Percentiles rank a stretch among this genome's conserved stretches.
phyloP scores from a whole-genome alignment of 129 eudicot genomes.

The Flaveria robusta region DNA sequence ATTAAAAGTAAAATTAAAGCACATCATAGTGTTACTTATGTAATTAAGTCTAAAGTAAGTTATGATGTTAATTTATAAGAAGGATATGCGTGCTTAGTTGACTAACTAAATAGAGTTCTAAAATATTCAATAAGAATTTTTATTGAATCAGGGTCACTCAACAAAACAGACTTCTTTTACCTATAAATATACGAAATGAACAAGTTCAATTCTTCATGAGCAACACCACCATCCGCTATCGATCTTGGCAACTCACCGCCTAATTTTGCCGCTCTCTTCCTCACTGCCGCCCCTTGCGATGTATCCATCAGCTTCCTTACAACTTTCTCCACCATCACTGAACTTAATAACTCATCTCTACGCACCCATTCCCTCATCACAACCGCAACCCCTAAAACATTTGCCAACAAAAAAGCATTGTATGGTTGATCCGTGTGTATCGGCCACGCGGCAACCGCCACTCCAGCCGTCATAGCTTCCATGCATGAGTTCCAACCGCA shows the following conservation, averaged over 20 bases:
- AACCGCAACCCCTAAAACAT: slow-evolving; percentile 32
- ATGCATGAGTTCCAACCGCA: slow-evolving; percentile 72
- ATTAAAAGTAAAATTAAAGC: too few species aligned
- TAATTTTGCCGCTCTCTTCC: slow-evolving; percentile 18
- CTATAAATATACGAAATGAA: slow-evolving; percentile 8
- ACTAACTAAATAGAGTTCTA: too few species aligned
- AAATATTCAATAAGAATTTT: too few species aligned
- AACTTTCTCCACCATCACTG: slow-evolving; percentile 21
- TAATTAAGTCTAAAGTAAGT: too few species aligned
- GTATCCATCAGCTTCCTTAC: slow-evolving; percentile 21
- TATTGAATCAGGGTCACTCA: too few species aligned
- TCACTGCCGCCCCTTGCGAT: slow-evolving; percentile 9
- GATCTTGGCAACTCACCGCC: slow-evolving; percentile 23
- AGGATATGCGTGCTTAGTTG: too few species aligned
- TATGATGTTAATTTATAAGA: too few species aligned
- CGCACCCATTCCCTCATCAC: slow-evolving; percentile 25
- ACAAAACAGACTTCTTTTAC: not conserved
- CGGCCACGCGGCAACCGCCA: slow-evolving; percentile 60
- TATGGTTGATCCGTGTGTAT: slow-evolving; percentile 63
- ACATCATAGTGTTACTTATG: too few species aligned
- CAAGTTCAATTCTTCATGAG: slow-evolving; percentile 12
- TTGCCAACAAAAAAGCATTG: slow-evolving; percentile 41
- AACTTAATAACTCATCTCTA: slow-evolving; percentile 28
- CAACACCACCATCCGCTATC: slow-evolving; percentile 19
- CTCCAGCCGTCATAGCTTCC: slow-evolving; percentile 54